Base-by-base conservation (phyloP, 352 stramenopile species). In the Globisporangium echinulatum region DNA sequence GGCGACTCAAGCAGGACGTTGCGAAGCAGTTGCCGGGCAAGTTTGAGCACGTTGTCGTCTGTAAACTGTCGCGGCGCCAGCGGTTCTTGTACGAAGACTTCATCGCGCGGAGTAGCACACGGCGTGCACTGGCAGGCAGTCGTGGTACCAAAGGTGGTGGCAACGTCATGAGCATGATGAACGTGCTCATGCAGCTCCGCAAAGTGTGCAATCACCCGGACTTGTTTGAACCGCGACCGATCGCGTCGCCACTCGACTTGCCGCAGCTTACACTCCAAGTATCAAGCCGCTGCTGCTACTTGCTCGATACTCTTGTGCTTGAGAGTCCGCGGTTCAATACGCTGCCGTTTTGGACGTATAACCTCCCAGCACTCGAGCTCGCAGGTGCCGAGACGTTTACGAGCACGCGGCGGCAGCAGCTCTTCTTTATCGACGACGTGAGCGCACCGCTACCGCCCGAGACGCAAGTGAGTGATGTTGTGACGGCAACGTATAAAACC, bases 171-270 rank as follows among this genome's bases (percentile, higher is more conserved):
- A 97, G 95, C 66, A 99, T 99, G 96, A 99, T 99, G 96, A 98
- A 98, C 61, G 94, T 99, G 13, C 78, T 99, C 7, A 99, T 99
- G 97, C 96, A 99, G 68, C 77, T 99, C 10, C 84, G 97, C 40
- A 99, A 99, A 70, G 87, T 97, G 13, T 97, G 90, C 71, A 99
- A 99, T 65, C 97, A 99, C 65, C 96, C 97, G n/a, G 97, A 99
- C 73, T 77, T 99, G 43, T 99, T 99, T 73, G 97, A 99, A 38
- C 77, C 77, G 1, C 77, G 97, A n/a, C 93, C 96, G 7, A 98
- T 99, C 46, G 72, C 84, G 10, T 98, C 96, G n/a, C 96, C 97
- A 44, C 97, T 99, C 64, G 84, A 93, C 63, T 78, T 93, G 72
- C 56, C 66, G 0, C 55, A 59, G 52, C 60, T 89, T 19, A 53